Conservation (phyloP, 2,329 filamentous ascomycete species). For the Seiridium cupressi region DNA sequence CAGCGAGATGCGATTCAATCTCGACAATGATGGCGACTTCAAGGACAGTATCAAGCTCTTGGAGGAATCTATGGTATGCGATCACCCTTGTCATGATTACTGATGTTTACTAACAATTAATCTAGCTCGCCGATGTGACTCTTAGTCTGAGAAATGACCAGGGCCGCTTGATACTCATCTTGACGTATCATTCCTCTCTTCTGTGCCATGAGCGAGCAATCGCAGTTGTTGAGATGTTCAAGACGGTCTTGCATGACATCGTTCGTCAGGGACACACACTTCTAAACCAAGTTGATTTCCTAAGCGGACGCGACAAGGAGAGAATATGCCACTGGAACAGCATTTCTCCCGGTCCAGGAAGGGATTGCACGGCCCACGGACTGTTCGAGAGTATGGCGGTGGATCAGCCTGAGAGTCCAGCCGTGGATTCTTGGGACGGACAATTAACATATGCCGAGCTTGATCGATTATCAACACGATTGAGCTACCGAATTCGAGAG, state of each 20-base stretch:
- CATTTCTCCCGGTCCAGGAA: background rate
- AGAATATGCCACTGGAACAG: background rate
- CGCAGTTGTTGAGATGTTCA: background rate
- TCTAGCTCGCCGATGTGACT: background rate
- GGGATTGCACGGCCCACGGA: background rate
- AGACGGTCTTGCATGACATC: background rate
- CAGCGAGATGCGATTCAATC: background rate
- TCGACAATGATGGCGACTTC: background rate
- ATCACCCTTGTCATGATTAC: too few species aligned
- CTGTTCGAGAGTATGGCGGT: background rate
- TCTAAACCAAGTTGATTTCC: background rate
- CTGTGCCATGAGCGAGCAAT: background rate
- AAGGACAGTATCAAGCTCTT: background rate
- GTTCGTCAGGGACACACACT: background rate
- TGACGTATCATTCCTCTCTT: background rate
- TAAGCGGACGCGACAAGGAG: background rate
- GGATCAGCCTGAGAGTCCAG: constrained; percentile 1
- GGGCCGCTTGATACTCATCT: background rate
- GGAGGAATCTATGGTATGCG: background rate
- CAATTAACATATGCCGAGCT: constrained; percentile 10
- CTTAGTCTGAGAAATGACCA: background rate
- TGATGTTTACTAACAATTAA: background rate
- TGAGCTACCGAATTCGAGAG: constrained; percentile 25
- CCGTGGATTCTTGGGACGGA: constrained; percentile 16
- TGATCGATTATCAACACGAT: constrained; percentile 13